Conservation (phyloP, 202 grass and related monocot genomes). For the Setaria viridis region DNA sequence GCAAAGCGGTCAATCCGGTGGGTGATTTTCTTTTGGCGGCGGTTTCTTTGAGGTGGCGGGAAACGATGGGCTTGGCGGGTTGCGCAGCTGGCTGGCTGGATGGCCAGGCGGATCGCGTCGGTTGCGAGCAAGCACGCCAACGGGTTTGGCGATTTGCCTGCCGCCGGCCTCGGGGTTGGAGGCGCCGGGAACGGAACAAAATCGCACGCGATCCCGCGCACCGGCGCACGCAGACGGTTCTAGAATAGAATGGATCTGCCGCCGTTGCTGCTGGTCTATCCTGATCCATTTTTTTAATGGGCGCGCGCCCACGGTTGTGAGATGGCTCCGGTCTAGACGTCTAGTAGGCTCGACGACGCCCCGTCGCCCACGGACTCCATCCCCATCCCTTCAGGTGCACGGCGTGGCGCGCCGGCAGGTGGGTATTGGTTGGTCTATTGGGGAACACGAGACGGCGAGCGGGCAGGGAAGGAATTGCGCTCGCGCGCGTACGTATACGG, state of each 20-base stretch:
- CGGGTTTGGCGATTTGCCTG: background rate
- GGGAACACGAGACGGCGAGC: too few species aligned
- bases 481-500: too few species aligned
- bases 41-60: conserved; percentile 23
- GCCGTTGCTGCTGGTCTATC: too few species aligned
- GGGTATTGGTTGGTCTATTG: too few species aligned
- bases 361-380: too few species aligned
- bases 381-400: too few species aligned
- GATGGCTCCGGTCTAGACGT: too few species aligned
- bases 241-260: background rate
- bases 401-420: too few species aligned
- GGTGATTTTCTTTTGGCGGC: background rate
- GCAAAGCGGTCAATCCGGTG: background rate
- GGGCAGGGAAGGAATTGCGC: too few species aligned
- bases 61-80: conserved; percentile 44
- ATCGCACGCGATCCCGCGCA: conserved; percentile 10
- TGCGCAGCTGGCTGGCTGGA: conserved; percentile 10
- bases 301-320: background rate
- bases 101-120: background rate
- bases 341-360: too few species aligned
- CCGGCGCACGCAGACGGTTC: background rate
- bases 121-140: conserved; percentile 12
- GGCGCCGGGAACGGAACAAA: background rate
- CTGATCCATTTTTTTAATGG: background rate
- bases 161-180: background rate